Percentiles rank a stretch among this genome's conserved stretches.
Evolutionary conservation across 2,329 filamentous ascomycete species (phyloP).

Genomic region (Ambrosiella xylebori): DNA sequence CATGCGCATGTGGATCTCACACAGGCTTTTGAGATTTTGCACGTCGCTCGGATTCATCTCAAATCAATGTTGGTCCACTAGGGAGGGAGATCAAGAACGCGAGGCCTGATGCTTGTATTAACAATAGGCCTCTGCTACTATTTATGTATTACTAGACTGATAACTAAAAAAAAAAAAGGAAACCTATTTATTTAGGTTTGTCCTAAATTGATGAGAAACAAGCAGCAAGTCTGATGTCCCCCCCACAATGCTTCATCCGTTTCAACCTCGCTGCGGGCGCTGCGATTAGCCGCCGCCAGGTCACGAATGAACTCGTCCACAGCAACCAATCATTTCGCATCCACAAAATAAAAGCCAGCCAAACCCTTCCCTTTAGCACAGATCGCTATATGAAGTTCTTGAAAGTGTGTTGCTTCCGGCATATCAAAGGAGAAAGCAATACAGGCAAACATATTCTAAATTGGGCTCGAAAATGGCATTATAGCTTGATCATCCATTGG

Average conservation of each 20-base stretch:
- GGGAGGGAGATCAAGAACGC: not conserved
- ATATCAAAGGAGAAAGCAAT: not conserved
- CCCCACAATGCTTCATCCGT: not conserved
- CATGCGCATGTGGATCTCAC: not conserved
- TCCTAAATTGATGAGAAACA: not conserved
- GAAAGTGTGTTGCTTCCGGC: not conserved
- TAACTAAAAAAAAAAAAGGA: not conserved
- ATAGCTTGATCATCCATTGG: not conserved
- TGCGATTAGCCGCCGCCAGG: not conserved
- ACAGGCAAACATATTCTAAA: not conserved
- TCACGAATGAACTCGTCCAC: not conserved
- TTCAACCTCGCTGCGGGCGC: not conserved
- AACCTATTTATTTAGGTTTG: not conserved
- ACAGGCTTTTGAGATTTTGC: not conserved
- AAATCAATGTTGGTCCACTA: not conserved
- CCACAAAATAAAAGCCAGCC: not conserved
- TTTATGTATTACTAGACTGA: too few relatives aligned
- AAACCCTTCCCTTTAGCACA: not conserved
- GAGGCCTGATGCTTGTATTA: not conserved
- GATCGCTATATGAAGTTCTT: not conserved
- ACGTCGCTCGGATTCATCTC: too few relatives aligned
- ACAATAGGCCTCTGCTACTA: too few relatives aligned
- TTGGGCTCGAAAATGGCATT: not conserved
- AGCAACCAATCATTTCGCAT: not conserved
- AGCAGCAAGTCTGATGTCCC: not conserved